Evolutionary conservation across 2,329 filamentous ascomycete species (phyloP).

Genomic region (Orbilia oligospora): DNA sequence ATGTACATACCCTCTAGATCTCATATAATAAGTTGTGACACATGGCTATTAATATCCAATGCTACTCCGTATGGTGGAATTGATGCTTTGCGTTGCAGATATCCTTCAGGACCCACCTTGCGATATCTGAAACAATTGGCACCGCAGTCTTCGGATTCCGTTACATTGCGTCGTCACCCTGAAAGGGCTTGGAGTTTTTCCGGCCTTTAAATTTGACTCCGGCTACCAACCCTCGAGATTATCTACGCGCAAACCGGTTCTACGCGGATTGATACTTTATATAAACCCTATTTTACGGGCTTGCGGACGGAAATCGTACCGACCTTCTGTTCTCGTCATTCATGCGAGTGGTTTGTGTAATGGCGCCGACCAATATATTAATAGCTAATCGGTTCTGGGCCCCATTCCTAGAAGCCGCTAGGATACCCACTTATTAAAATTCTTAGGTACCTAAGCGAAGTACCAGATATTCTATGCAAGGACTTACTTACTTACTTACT

Average conservation of each 20-base stretch:
- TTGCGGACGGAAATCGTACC: background rate
- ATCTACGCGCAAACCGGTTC: constrained; percentile 1
- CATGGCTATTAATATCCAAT: background rate
- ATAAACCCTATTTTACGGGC: background rate
- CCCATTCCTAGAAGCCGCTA: too few relatives aligned
- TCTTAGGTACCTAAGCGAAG: too few relatives aligned
- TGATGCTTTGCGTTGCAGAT: constrained; percentile 1
- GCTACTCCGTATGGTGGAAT: background rate
- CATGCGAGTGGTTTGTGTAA: background rate
- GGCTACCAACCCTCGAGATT: background rate
- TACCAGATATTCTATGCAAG: too few relatives aligned
- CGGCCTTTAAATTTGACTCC: background rate
- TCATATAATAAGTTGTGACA: too few relatives aligned
- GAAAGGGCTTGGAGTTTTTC: constrained; percentile 17
- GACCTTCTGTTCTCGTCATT: background rate
- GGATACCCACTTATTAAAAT: too few relatives aligned
- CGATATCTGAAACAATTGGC: constrained; percentile 19
- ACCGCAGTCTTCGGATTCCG: constrained; percentile 12
- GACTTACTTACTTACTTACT: too few relatives aligned
- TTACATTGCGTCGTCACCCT: constrained; percentile 44
- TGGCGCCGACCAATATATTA: too few relatives aligned
- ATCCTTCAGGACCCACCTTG: constrained; percentile 16
- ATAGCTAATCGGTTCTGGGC: too few relatives aligned
- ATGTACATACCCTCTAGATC: too few relatives aligned
- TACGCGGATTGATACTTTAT: constrained; percentile 20